Evolutionary conservation across 1,284 basidiomycete species (phyloP), one percentile per base, ranked within the genome.

Genomic region (Quambalaria eucalypti): DNA sequence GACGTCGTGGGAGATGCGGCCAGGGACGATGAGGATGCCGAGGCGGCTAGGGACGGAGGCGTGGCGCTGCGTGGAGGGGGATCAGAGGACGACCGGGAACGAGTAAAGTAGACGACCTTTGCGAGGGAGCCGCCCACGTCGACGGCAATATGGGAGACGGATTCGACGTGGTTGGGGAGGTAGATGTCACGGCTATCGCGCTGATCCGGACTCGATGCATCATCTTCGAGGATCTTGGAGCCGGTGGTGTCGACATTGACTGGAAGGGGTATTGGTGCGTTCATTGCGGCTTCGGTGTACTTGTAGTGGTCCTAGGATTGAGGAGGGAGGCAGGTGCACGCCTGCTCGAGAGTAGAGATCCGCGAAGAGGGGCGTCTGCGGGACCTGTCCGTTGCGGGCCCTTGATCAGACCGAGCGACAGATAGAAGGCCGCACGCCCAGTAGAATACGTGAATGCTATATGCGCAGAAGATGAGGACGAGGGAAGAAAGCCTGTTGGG

Each of bases 71-170:
- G 19, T 16, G 39, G 42, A 26, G 42, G 38, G 14, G 56, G 44
- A 29, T 29, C 19, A 16, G 39, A 53, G 19, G 51, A 51, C 12
- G 59, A 61, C 12, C 59, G 59, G 14, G 62, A 59, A 23, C 61
- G 86, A 53, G 88, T 85, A 77, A 98, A 98, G 79, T 97, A 99
- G 68, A 97, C 90, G 55, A 99, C 89, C 78, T 99, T 99, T 59
- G 93, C 93, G 12, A 99, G 80, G 4, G 92, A 97, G 31, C 93
- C 93, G 36, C 95, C 93, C 70, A 60, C 69, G 49, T 75, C 73
- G 19, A 75, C 61, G 33, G 73, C 73, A 36, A 75, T 75, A 26
- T 75, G 71, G 14, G 69, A 72, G n/a, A 75, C 70, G 25, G 62
- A 57, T 49, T 75, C 73, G 51, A 68, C 57, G 47, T 73, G 68